Evolutionary conservation across 2,329 filamentous ascomycete species (phyloP).

Genomic region (Botrytis pseudocinerea): DNA sequence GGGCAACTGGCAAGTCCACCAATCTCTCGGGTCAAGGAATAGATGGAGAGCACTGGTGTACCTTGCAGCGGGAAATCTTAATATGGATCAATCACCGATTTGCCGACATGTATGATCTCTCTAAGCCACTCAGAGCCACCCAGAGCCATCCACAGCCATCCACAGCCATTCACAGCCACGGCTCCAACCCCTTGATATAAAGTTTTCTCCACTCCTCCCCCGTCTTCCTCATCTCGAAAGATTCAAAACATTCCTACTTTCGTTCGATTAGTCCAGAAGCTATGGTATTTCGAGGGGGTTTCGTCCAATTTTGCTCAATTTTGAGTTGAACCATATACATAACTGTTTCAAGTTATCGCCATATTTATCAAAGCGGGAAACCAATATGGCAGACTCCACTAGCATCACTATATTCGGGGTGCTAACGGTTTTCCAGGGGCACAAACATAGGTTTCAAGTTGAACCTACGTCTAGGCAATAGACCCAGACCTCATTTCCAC

Average conservation of each 20-base stretch:
- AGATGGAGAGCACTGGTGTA: not conserved
- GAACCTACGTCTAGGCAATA: not conserved
- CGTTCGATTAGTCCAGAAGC: not conserved
- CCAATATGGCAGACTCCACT: not conserved
- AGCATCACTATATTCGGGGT: not conserved
- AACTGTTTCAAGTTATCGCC: not conserved
- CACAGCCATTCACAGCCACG: not conserved
- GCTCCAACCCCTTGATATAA: conserved; percentile 7
- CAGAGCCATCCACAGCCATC: not conserved
- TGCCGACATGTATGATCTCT: not conserved
- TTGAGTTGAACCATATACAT: conserved; percentile 1
- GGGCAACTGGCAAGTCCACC: not conserved
- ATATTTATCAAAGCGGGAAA: not conserved
- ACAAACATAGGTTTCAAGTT: conserved; percentile 3
- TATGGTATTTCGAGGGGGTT: not conserved
- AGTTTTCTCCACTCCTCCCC: conserved; percentile 1
- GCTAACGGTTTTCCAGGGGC: not conserved
- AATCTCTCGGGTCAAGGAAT: not conserved
- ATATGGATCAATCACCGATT: conserved; percentile 13
- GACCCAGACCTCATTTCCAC: conserved; percentile 13
- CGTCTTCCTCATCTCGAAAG: not conserved
- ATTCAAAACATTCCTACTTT: not conserved
- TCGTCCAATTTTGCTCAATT: not conserved
- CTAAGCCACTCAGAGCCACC: not conserved
- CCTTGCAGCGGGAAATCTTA: conserved; percentile 6